Base-by-base conservation (phyloP, 352 stramenopile species). In the Plasmopara muralis region DNA sequence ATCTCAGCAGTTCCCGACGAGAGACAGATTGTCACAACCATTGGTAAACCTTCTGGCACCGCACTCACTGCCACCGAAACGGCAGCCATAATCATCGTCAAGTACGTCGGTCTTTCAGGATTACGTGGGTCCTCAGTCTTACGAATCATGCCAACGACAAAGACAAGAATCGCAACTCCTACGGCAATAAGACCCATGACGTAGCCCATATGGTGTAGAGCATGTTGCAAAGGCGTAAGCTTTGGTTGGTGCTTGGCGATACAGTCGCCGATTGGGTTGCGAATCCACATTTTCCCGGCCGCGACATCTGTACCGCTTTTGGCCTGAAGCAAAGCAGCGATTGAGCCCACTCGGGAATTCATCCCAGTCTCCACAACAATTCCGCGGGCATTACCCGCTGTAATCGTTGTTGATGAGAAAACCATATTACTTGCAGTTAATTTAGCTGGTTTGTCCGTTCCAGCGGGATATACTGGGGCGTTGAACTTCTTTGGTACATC, bases 81-180 rank as follows among this genome's bases (percentile, higher is more conserved):
- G 0, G 91, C 89, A 16, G 98, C 88, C 64, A 96, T 98, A 39
- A 99, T 77, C 63, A 98, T 97, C 15, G 93, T 90, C 31, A 98
- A 52, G 57, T 68, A 86, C 31, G 94, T 77, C 0, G 89, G 84
- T 25, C 89, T 73, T 20, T 92, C 62, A n/a, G 85, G 81, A 40
- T 83, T 62, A 42, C 76, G 77, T 1, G 69, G 70, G 43, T 89
- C 75, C 28, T 69, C 55, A 7, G 62, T 82, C n/a, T 49, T 57
- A 14, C 79, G 74, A 2, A 76, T 15, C 47, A 96, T 70, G 5
- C 89, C 85, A 10, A 97, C 87, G 9, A 97, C 64, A 31, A 98
- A 77, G 25, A 95, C 93, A 37, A 98, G 89, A 0, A 95, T 46
- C 28, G 72, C 72, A 6, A 89, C 74, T 50, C 85, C 88, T 13